Conservation (phyloP, 345 rosid species). For the Psidium guajava region DNA sequence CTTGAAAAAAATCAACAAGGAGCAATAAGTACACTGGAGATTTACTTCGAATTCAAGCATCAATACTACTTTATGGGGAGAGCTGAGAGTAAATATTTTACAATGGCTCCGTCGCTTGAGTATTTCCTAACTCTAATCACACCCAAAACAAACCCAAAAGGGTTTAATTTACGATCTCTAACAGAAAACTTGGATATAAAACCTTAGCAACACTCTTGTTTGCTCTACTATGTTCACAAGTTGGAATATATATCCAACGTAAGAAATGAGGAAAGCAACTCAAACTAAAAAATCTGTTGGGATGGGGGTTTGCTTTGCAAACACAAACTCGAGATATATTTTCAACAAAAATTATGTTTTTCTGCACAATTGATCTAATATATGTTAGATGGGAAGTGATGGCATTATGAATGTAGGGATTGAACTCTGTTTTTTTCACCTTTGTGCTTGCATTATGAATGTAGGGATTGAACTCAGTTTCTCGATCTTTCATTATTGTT, state of each 20-base stretch:
- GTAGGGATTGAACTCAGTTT: neutral
- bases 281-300: neutral
- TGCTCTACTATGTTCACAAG: fast-evolving
- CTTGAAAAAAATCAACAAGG: no score
- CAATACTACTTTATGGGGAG: neutral
- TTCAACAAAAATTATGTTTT: no score
- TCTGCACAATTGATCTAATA: neutral
- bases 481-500: neutral
- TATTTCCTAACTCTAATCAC: neutral
- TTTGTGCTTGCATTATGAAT: neutral
- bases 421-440: no score
- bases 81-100: fast-evolving
- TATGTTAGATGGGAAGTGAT: neutral
- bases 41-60: fast-evolving
- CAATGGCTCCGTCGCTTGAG: neutral
- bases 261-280: neutral
- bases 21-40: neutral
- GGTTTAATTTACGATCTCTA: neutral
- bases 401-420: no score
- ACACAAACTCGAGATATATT: no score
- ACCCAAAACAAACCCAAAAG: neutral
- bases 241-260: neutral
- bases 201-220: neutral
- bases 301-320: no score
- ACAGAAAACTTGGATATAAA: neutral